phyloP scores from a whole-genome alignment of 2,329 filamentous ascomycete genomes.

The Coccinonectria pachysandricola region DNA sequence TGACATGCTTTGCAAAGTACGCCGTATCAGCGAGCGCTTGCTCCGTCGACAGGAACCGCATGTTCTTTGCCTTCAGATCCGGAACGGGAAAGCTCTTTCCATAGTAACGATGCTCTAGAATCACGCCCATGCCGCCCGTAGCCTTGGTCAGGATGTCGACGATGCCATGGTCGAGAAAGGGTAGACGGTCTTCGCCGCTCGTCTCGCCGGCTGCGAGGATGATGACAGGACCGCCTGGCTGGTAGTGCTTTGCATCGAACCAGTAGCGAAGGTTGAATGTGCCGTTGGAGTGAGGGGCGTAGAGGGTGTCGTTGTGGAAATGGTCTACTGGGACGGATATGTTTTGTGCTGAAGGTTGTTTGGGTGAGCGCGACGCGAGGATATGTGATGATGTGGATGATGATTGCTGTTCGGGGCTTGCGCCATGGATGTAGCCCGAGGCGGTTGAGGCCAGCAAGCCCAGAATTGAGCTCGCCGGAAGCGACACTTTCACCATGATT shows the following conservation, averaged over 20 bases:
- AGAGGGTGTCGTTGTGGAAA: slow-evolving; percentile 69
- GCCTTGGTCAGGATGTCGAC: slow-evolving; percentile 59
- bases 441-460: not conserved
- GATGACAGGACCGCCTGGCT: slow-evolving; percentile 69
- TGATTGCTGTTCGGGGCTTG: not conserved
- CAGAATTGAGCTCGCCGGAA: too few species aligned
- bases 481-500: too few species aligned
- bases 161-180: slow-evolving; percentile 69
- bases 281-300: slow-evolving; percentile 63
- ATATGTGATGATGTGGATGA: too few species aligned
- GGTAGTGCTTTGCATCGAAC: slow-evolving; percentile 70
- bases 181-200: slow-evolving; percentile 48
- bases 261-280: slow-evolving; percentile 68
- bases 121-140: slow-evolving; percentile 64
- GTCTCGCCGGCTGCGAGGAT: slow-evolving; percentile 67
- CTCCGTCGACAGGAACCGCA: slow-evolving; percentile 75
- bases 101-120: slow-evolving; percentile 84
- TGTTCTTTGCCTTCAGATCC: slow-evolving; percentile 55
- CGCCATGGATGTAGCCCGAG: not conserved
- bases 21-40: slow-evolving; percentile 73
- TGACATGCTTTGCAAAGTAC: slow-evolving; percentile 66
- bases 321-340: slow-evolving; percentile 57
- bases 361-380: too few species aligned
- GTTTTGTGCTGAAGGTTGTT: slow-evolving; percentile 15
- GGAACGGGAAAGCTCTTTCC: slow-evolving; percentile 61